These are phyloP conservation scores for Acaromyces ingoldii DNA, from an alignment of 1,284 basidiomycete genomes.

Conservation along the genomic window DNA sequence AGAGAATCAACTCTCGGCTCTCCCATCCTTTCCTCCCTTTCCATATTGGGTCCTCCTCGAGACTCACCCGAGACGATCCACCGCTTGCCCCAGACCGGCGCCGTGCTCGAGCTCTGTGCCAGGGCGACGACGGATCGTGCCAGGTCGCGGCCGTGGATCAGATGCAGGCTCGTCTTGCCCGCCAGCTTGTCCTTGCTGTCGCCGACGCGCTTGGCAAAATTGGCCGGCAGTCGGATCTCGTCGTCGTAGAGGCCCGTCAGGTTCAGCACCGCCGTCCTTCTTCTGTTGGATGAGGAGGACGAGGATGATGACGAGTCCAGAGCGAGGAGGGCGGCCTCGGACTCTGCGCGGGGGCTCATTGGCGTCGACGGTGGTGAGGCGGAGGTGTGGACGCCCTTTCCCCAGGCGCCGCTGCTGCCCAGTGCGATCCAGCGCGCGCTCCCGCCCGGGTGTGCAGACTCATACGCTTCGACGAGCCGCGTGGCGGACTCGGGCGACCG, in stretches of 20 bases:
- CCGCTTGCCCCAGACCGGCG: constrained; percentile 23
- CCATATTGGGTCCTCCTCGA: not conserved
- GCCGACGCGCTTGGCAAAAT: constrained; percentile 33
- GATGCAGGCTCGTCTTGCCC: constrained; percentile 34
- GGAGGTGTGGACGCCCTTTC: constrained; percentile 12
- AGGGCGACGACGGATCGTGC: constrained; percentile 23
- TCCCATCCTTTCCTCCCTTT: not conserved
- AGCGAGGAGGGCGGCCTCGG: constrained; percentile 1
- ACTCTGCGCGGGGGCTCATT: constrained; percentile 10
- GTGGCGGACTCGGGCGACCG: constrained; percentile 18
- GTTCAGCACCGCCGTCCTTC: not conserved
- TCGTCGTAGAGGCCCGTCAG: constrained; percentile 37
- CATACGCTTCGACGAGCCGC: constrained; percentile 27
- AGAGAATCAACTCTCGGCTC: not conserved
- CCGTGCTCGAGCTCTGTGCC: not conserved
- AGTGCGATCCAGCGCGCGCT: constrained; percentile 32
- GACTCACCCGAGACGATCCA: constrained; percentile 35
- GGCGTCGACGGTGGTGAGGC: constrained; percentile 22
- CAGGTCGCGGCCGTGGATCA: constrained; percentile 38
- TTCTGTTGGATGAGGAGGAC: too few relatives aligned
- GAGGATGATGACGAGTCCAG: not conserved
- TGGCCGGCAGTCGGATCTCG: constrained; percentile 29
- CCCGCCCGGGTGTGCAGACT: constrained; percentile 8
- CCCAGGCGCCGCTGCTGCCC: constrained; percentile 39
- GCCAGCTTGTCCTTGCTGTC: constrained; percentile 26